These are phyloP conservation scores for Sclerotinia minor DNA, from an alignment of 2,329 filamentous ascomycete genomes.

Conservation along the genomic window DNA sequence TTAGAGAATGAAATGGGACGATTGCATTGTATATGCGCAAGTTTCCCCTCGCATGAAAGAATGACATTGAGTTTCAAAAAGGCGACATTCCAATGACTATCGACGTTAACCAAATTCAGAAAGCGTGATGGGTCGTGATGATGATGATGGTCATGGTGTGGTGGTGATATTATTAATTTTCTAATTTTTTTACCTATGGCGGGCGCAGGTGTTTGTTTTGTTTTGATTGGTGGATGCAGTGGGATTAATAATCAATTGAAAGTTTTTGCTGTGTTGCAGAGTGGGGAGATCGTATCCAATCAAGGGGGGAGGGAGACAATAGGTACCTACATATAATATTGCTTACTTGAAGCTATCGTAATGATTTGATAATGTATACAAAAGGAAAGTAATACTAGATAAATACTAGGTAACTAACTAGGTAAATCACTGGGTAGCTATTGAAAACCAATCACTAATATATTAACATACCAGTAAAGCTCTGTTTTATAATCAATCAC, in stretches of 20 bases:
- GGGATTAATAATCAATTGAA: neutral
- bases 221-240: neutral
- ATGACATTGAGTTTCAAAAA: conserved; percentile 7
- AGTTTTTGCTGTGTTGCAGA: neutral
- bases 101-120: neutral
- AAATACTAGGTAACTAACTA: too few species aligned
- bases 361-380: neutral
- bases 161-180: neutral
- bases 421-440: too few species aligned
- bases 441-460: too few species aligned
- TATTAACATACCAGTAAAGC: too few species aligned
- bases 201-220: neutral
- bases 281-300: neutral
- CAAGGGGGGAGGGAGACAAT: too few species aligned
- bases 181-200: neutral
- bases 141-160: too few species aligned
- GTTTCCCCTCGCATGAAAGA: conserved; percentile 10
- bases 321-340: too few species aligned
- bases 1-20: neutral
- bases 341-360: conserved; percentile 11
- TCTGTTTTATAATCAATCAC: too few species aligned
- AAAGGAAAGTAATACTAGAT: too few species aligned
- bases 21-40: conserved; percentile 8
- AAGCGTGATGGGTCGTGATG: neutral
- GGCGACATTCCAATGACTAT: conserved; percentile 2